Evolutionary conservation across 768 basidiomycete species (phyloP).

Genomic region (Pulveroboletus sp.): DNA sequence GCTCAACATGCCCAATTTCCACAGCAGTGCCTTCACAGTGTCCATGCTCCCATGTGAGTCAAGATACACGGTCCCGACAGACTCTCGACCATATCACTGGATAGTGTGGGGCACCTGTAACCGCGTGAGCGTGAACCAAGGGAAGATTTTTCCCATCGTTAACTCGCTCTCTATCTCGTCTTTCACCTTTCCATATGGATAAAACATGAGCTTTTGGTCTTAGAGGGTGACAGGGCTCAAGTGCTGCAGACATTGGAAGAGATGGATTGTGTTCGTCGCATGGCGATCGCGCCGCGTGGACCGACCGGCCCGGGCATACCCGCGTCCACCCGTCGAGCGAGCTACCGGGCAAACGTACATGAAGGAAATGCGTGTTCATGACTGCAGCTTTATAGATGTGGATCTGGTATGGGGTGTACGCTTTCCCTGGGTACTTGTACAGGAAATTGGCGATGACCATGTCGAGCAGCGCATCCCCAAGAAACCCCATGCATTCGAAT

Average conservation of each 20-base stretch:
- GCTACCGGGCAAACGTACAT: conserved; percentile 54
- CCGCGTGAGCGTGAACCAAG: conserved; percentile 68
- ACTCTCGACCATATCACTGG: conserved; percentile 78
- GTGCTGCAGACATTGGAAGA: conserved; percentile 71
- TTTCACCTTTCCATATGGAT: conserved; percentile 45
- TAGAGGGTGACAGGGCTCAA: conserved; percentile 57
- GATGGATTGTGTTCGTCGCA: conserved; percentile 44
- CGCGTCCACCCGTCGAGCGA: conserved; percentile 39
- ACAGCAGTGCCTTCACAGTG: too few relatives aligned
- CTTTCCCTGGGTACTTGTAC: conserved; percentile 59
- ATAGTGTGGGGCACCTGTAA: conserved; percentile 73
- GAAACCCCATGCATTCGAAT: conserved; percentile 77
- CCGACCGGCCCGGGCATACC: conserved; percentile 43
- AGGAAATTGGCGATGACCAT: conserved; percentile 70
- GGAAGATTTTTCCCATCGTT: conserved; percentile 44
- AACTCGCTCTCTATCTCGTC: conserved; percentile 48
- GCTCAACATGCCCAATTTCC: too few relatives aligned
- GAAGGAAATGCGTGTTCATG: conserved; percentile 70
- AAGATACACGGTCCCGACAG: conserved; percentile 69
- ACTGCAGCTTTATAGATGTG: conserved; percentile 62
- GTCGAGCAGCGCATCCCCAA: too few relatives aligned
- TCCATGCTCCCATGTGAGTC: conserved; percentile 56
- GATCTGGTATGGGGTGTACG: conserved; percentile 67
- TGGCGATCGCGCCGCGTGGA: conserved; percentile 28
- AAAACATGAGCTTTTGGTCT: conserved; percentile 52